A percentile compares a stretch with the other conserved stretches of the same genome.
phyloP scores from a whole-genome alignment of 2,329 filamentous ascomycete genomes.

The Aspergillus japonicus region DNA sequence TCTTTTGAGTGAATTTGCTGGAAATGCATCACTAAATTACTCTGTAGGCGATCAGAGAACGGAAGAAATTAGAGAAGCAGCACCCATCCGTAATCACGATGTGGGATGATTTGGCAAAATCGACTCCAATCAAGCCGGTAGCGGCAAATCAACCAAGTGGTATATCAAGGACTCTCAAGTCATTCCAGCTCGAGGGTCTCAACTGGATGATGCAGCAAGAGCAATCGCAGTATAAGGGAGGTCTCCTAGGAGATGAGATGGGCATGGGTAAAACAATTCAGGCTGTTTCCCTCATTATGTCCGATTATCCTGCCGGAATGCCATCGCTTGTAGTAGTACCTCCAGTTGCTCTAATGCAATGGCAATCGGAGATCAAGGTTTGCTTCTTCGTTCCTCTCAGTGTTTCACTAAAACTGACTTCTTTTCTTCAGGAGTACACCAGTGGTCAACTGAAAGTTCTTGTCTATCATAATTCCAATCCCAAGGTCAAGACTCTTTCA shows the following conservation, averaged over 20 bases:
- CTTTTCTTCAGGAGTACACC: constrained; percentile 59
- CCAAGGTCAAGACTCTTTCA: constrained; percentile 74
- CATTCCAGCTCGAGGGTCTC: constrained; percentile 89
- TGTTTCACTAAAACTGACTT: background rate
- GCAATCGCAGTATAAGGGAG: constrained; percentile 78
- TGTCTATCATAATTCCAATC: constrained; percentile 83
- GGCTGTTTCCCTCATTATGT: constrained; percentile 97
- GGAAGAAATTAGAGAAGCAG: constrained; percentile 66
- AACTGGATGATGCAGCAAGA: constrained; percentile 96
- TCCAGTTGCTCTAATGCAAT: constrained; percentile 93
- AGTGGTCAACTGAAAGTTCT: constrained; percentile 87
- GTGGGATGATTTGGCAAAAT: constrained; percentile 74
- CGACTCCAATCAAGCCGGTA: constrained; percentile 64
- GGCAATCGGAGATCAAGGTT: constrained; percentile 76
- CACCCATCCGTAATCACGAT: constrained; percentile 80
- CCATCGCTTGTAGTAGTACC: constrained; percentile 88
- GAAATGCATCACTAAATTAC: constrained; percentile 31
- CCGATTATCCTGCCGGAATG: constrained; percentile 79
- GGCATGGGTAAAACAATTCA: constrained; percentile 98
- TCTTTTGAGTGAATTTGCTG: constrained; percentile 17
- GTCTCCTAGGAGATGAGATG: constrained; percentile 95
- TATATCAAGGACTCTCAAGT: constrained; percentile 82
- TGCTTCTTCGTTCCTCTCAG: constrained; percentile 27
- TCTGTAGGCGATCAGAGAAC: constrained; percentile 50
- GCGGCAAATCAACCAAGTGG: constrained; percentile 69